These are phyloP conservation scores for Sporisorium scitamineum DNA, from an alignment of 1,284 basidiomycete species.

Conservation along the genomic window DNA sequence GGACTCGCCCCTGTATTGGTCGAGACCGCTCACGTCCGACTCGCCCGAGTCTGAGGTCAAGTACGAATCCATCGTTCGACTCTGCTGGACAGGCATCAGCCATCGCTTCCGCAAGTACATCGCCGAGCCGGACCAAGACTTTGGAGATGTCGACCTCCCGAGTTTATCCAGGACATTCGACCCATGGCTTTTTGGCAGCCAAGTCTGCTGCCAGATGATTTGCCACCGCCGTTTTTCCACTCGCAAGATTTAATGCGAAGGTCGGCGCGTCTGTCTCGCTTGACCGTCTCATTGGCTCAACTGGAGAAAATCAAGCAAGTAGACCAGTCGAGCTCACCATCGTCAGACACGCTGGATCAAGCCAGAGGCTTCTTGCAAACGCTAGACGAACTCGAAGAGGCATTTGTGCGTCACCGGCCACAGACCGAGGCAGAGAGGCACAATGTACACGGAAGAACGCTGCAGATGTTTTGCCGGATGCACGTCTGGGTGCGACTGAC, in stretches of 20 bases:
- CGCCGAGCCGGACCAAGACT: conserved; percentile 41
- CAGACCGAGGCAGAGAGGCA: conserved; percentile 29
- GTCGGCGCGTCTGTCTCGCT: conserved; percentile 33
- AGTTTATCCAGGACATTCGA: conserved; percentile 37
- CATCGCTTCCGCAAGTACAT: conserved; percentile 49
- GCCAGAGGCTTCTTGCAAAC: conserved; percentile 15
- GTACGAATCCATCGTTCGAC: conserved; percentile 51
- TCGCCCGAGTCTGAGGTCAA: conserved; percentile 50
- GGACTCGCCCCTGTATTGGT: conserved; percentile 45
- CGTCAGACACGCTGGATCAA: conserved; percentile 20
- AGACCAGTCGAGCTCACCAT: conserved; percentile 7
- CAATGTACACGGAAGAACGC: conserved; percentile 37
- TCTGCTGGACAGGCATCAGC: conserved; percentile 49
- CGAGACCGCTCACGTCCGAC: conserved; percentile 33
- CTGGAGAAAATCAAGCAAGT: conserved; percentile 31
- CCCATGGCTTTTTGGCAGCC: conserved; percentile 56
- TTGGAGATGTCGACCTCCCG: conserved; percentile 30
- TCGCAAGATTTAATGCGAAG: conserved; percentile 51
- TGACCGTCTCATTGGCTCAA: conserved; percentile 26
- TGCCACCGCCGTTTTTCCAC: conserved; percentile 50
- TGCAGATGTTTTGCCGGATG: conserved; percentile 53
- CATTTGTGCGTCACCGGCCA: conserved; percentile 45
- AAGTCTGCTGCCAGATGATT: conserved; percentile 29
- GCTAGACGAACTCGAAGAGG: conserved; percentile 34
- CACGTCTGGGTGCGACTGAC: conserved; percentile 51